A percentile compares a stretch with the other conserved stretches of the same genome.
phyloP scores from a whole-genome alignment of 352 stramenopile genomes.

The Pythium dissimile region DNA sequence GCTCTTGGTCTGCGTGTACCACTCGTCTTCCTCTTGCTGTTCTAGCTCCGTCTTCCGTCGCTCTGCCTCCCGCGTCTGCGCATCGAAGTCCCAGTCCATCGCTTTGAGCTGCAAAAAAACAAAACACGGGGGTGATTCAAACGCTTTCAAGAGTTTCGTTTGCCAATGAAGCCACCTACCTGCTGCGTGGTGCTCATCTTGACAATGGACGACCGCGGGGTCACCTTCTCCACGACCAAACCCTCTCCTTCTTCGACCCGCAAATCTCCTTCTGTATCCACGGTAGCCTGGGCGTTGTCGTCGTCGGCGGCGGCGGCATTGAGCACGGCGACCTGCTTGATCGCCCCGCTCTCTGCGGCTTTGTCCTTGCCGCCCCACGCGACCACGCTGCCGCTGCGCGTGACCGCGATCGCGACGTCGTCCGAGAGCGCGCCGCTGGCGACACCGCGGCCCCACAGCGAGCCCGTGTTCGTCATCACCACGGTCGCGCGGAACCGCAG shows the following conservation, averaged over 20 bases:
- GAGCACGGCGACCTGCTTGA: slow-evolving; percentile 24
- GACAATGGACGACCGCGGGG: slow-evolving; percentile 19
- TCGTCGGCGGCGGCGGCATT: slow-evolving; percentile 28
- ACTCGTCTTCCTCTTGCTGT: slow-evolving; percentile 45
- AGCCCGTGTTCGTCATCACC: slow-evolving; percentile 87
- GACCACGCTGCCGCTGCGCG: slow-evolving; percentile 78
- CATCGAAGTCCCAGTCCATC: slow-evolving; percentile 33
- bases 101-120: slow-evolving; percentile 29
- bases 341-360: slow-evolving; percentile 20
- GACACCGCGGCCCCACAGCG: slow-evolving; percentile 87
- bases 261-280: slow-evolving; percentile 9
- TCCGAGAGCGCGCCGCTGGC: slow-evolving; percentile 76
- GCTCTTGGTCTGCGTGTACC: slow-evolving; percentile 61
- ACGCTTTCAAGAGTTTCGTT: neutral
- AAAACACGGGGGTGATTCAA: too few species aligned
- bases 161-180: neutral
- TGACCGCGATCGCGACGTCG: slow-evolving; percentile 86
- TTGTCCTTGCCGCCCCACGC: slow-evolving; percentile 84
- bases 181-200: slow-evolving; percentile 26
- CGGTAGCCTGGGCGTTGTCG: neutral
- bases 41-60: slow-evolving; percentile 39
- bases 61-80: slow-evolving; percentile 46
- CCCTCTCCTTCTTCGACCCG: neutral
- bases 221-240: slow-evolving; percentile 10
- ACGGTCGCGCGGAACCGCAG: slow-evolving; percentile 61